These are phyloP conservation scores for Carex littledalei DNA, from an alignment of 176 grass and related monocot genomes.

Conservation along the genomic window DNA sequence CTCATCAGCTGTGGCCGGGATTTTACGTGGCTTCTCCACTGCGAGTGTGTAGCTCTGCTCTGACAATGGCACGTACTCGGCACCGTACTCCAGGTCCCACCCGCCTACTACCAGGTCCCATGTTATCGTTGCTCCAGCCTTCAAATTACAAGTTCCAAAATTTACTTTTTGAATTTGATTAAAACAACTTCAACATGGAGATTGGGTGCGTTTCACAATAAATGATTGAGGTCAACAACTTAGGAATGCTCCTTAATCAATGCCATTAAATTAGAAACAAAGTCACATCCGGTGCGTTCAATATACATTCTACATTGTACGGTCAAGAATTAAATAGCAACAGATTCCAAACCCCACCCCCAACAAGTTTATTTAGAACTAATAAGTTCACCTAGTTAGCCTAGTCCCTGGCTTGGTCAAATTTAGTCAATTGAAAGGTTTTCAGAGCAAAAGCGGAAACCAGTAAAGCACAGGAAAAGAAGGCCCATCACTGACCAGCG, in stretches of 20 bases:
- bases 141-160: conserved; percentile 5
- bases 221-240: not conserved
- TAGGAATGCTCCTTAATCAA: not conserved
- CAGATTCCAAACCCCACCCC: not conserved
- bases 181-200: not conserved
- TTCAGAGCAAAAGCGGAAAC: conserved; percentile 1
- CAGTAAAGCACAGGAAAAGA: not conserved
- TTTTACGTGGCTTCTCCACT: conserved; percentile 67
- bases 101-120: conserved; percentile 89
- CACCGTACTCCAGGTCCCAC: conserved; percentile 93
- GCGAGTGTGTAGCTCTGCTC: conserved; percentile 67
- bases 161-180: conserved; percentile 2
- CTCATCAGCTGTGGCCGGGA: conserved; percentile 46
- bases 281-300: not conserved
- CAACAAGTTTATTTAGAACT: not conserved
- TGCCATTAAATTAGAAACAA: not conserved
- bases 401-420: not conserved
- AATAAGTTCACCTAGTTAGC: not conserved
- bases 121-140: conserved; percentile 79
- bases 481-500: not conserved
- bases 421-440: not conserved
- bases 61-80: conserved; percentile 70
- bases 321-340: not conserved
- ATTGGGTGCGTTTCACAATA: not conserved
- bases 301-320: not conserved